Evolutionary conservation across 352 stramenopile species (phyloP).

Genomic region (Phytopythium mirpurense): DNA sequence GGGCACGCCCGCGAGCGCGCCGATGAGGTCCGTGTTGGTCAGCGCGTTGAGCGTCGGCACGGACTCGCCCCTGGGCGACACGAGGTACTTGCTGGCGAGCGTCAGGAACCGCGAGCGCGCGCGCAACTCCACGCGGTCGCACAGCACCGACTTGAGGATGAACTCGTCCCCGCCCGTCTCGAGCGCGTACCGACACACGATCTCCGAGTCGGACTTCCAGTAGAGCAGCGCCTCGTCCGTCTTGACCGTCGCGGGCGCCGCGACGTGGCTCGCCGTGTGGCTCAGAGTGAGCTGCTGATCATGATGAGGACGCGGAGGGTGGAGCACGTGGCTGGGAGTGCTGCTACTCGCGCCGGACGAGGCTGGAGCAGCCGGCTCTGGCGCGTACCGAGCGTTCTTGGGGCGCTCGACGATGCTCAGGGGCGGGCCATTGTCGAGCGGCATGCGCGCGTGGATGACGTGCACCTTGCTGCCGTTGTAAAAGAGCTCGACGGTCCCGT

Average conservation of each 20-base stretch:
- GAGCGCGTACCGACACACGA: constrained; percentile 62
- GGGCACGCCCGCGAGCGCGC: constrained; percentile 51
- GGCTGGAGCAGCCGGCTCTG: neutral
- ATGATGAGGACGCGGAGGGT: too few species aligned
- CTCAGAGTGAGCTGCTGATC: constrained; percentile 17
- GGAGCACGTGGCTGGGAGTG: too few species aligned
- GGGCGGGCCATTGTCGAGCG: constrained; percentile 6
- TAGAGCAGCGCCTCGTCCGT: constrained; percentile 57
- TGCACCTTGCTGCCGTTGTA: constrained; percentile 35
- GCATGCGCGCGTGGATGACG: constrained; percentile 28
- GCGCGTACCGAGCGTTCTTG: constrained; percentile 1
- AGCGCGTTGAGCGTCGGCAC: constrained; percentile 51
- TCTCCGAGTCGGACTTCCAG: constrained; percentile 48
- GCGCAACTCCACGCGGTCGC: constrained; percentile 38
- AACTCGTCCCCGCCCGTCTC: constrained; percentile 55
- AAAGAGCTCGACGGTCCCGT: constrained; percentile 48
- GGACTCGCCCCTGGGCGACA: constrained; percentile 13
- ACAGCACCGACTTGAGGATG: constrained; percentile 53
- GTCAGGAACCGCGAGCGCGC: constrained; percentile 35
- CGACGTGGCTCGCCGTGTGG: too few species aligned
- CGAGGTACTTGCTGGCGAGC: constrained; percentile 28
- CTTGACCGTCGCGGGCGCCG: constrained; percentile 5
- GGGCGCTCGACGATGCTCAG: constrained; percentile 8
- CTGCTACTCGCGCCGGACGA: too few species aligned
- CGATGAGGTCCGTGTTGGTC: constrained; percentile 64